Percentiles rank a stretch among this genome's conserved stretches.
phyloP scores from a whole-genome alignment of 345 rosid species.

The Excoecaria agallocha region DNA sequence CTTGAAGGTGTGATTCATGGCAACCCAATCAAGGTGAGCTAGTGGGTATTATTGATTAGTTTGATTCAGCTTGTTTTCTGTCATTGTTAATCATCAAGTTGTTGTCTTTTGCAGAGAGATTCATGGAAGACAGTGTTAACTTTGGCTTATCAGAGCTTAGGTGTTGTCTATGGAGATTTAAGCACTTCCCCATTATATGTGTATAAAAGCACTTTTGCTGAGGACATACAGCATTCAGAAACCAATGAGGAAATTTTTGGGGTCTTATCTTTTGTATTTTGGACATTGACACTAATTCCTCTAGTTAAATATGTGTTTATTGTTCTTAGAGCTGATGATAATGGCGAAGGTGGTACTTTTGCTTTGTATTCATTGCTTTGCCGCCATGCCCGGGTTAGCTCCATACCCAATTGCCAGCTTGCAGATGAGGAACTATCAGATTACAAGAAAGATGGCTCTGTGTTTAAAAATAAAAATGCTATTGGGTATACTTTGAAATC shows the following conservation, averaged over 20 bases:
- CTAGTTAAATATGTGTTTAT: slow-evolving; percentile 42
- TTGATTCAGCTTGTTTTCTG: background rate
- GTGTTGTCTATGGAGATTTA: slow-evolving; percentile 42
- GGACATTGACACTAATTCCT: slow-evolving; percentile 43
- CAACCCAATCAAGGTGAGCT: slow-evolving; percentile 1
- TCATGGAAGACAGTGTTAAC: slow-evolving; percentile 46
- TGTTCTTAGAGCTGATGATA: slow-evolving; percentile 47
- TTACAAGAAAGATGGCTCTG: slow-evolving; percentile 32
- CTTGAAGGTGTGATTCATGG: slow-evolving; percentile 41
- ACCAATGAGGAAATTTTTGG: slow-evolving; percentile 47
- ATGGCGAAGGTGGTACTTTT: slow-evolving; percentile 51
- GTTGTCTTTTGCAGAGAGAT: slow-evolving; percentile 22
- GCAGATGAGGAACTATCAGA: slow-evolving; percentile 46
- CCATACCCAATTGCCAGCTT: slow-evolving; percentile 41
- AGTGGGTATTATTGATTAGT: background rate
- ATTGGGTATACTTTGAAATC: slow-evolving; percentile 33
- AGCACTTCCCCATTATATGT: slow-evolving; percentile 51
- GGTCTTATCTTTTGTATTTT: slow-evolving; percentile 43
- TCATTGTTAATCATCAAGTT: background rate
- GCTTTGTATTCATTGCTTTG: slow-evolving; percentile 48
- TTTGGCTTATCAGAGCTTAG: slow-evolving; percentile 30
- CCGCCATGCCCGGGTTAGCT: slow-evolving; percentile 41
- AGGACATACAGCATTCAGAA: slow-evolving; percentile 41
- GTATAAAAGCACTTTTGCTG: slow-evolving; percentile 45
- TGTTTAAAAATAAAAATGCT: background rate